Conservation (phyloP, 2,329 filamentous ascomycete species). For the Tolypocladium tundrense region DNA sequence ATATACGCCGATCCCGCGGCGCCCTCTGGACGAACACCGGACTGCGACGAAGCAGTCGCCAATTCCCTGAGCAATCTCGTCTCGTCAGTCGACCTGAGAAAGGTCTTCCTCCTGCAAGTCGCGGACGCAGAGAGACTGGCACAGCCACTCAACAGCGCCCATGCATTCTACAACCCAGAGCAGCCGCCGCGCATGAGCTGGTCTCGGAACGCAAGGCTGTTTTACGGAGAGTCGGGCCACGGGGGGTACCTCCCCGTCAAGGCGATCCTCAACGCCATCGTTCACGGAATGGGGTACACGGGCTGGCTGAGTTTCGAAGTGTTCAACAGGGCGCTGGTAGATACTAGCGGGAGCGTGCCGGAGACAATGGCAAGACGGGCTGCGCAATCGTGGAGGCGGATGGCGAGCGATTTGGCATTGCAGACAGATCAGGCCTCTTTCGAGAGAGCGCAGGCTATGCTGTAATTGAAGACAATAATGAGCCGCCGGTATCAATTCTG, state of each 20-base stretch:
- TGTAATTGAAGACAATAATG: conserved; percentile 11
- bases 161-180: conserved; percentile 21
- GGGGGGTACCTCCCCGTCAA: conserved; percentile 60
- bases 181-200: conserved; percentile 58
- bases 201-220: conserved; percentile 60
- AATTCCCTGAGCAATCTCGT: conserved; percentile 46
- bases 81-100: conserved; percentile 44
- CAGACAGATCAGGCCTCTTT: background rate
- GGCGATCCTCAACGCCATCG: conserved; percentile 49
- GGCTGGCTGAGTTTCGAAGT: conserved; percentile 66
- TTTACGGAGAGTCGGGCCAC: conserved; percentile 41
- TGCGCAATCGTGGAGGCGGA: conserved; percentile 39
- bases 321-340: conserved; percentile 35
- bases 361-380: conserved; percentile 45
- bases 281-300: conserved; percentile 53
- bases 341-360: conserved; percentile 52
- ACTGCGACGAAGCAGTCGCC: conserved; percentile 44
- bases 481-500: too few species aligned
- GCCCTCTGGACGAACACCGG: conserved; percentile 35
- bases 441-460: conserved; percentile 21
- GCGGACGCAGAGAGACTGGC: conserved; percentile 60
- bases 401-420: conserved; percentile 24
- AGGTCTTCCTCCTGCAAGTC: conserved; percentile 68
- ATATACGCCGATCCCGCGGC: conserved; percentile 60
- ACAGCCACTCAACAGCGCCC: conserved; percentile 44